Evolutionary conservation across 306 rosid genomes (phyloP), one percentile per base, ranked within the genome.

Genomic region (Benincasa hispida): DNA sequence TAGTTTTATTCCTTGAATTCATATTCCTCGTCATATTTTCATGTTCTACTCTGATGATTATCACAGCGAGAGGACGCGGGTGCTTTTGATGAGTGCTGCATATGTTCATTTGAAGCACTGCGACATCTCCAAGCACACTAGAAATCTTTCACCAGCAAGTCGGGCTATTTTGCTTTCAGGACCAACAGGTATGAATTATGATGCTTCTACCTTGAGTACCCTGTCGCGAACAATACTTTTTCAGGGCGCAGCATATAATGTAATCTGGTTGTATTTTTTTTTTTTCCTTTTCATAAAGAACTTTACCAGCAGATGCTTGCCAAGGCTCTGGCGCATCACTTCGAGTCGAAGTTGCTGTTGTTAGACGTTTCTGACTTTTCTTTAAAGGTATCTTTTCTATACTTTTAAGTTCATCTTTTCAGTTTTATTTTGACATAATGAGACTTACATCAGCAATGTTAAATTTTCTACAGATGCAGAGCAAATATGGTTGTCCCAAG

Each of bases 91-190:
- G 77, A 90, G 89, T 78, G 89, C 97, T 45, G 95, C 93, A 70
- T 85, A 72, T 79, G 90, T 94, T 78, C 97, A 90, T 86, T 81
- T 94, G 70, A 91, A 90, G 76, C 89, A 86, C 76, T 63, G 80
- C 3, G 87, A 94, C 60, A 79, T 83, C 45, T 91, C 94, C 73
- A 94, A 85, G 85, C 95, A 94, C 83, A 94, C 93, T 37, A 82
- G 91, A 80, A 91, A 91, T 79, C 98, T 94, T 78, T 85, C 97
- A 58, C 96, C 92, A 3, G 98, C 95, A 35, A 94, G 97, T 82
- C 82, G 90, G 75, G 85, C 91, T 61, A 94, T 94, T 82, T 80
- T 94, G 90, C 96, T 94, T 5, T 89, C 95, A 32, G 98, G 98
- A 84, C 96, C 91, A 21, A 81, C 91, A 39, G 97, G 98, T 94